A percentile compares a stretch with the other conserved stretches of the same genome.
Conservation (phyloP, 2,329 filamentous ascomycete genomes). For the Botryotinia globosa region DNA sequence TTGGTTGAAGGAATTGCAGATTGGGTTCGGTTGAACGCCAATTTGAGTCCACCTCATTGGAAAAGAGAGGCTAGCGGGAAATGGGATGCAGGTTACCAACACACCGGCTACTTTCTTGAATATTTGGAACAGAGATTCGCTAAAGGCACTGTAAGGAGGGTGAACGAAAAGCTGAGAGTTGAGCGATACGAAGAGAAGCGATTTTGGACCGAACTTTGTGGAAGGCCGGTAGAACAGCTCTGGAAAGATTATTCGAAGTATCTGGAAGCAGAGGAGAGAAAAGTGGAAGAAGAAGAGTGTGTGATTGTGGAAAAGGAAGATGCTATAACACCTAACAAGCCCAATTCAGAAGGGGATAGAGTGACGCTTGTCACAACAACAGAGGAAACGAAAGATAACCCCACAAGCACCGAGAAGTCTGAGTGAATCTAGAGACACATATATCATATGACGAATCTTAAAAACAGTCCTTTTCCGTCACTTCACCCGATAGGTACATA, state of each 20-base stretch:
- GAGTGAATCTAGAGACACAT: background rate
- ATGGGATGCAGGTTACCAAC: slow-evolving; percentile 91
- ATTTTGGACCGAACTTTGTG: slow-evolving; percentile 69
- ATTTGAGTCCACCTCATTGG: slow-evolving; percentile 81
- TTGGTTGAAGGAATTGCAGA: slow-evolving; percentile 90
- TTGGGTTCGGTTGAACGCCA: slow-evolving; percentile 77
- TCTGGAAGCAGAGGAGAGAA: slow-evolving; percentile 29
- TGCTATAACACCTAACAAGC: slow-evolving; percentile 13
- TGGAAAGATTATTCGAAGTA: slow-evolving; percentile 68
- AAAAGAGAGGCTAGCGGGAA: slow-evolving; percentile 50
- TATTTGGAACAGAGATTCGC: slow-evolving; percentile 72
- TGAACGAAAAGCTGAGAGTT: slow-evolving; percentile 67
- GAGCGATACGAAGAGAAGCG: slow-evolving; percentile 60
- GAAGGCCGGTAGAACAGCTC: slow-evolving; percentile 61
- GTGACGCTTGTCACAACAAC: background rate
- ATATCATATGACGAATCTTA: background rate
- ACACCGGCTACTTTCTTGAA: slow-evolving; percentile 86
- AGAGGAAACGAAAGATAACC: background rate
- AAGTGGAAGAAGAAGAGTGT: slow-evolving; percentile 34
- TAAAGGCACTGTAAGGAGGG: slow-evolving; percentile 54
- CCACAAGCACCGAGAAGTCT: background rate
- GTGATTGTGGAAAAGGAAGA: slow-evolving; percentile 36
- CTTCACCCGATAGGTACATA: background rate
- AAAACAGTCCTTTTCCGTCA: background rate
- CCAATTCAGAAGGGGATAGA: background rate